These are phyloP conservation scores for Aspergillus affinis DNA, from an alignment of 495 filamentous ascomycete genomes.

Conservation along the genomic window DNA sequence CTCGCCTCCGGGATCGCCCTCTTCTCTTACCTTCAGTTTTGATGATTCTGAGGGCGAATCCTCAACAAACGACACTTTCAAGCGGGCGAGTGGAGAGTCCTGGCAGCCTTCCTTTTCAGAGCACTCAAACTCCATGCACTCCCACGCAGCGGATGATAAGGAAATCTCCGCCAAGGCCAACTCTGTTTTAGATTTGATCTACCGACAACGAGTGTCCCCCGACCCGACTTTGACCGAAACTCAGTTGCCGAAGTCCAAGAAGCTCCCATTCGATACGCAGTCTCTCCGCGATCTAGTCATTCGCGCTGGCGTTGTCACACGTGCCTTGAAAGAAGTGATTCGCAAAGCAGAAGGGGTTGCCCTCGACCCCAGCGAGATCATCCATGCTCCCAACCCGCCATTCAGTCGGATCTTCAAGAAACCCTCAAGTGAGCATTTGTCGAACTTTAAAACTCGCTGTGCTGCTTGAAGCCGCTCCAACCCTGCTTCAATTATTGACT, in stretches of 20 bases:
- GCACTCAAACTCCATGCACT: conserved; percentile 19
- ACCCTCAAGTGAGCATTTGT: conserved; percentile 35
- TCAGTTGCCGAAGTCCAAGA: conserved; percentile 56
- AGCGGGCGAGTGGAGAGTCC: conserved; percentile 36
- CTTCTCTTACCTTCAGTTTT: conserved; percentile 52
- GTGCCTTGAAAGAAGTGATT: conserved; percentile 71
- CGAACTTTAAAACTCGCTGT: conserved; percentile 31
- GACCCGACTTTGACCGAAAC: conserved; percentile 46
- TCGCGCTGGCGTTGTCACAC: conserved; percentile 73
- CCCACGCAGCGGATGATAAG: conserved; percentile 23
- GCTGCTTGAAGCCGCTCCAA: conserved; percentile 20
- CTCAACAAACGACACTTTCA: conserved; percentile 31
- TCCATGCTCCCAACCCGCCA: conserved; percentile 36
- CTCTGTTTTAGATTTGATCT: conserved; percentile 82
- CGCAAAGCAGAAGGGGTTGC: conserved; percentile 75
- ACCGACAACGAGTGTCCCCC: conserved; percentile 59
- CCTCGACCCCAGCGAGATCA: conserved; percentile 51
- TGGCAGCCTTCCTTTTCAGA: conserved; percentile 32
- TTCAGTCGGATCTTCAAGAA: conserved; percentile 49
- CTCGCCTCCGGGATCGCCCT: conserved; percentile 51
- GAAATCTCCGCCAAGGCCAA: conserved; percentile 64
- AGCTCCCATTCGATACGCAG: conserved; percentile 88
- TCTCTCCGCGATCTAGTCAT: conserved; percentile 85
- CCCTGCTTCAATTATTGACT: conserved; percentile 4
- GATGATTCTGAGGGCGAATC: conserved; percentile 64